Base-by-base conservation (phyloP, 768 basidiomycete genomes). In the Rhodotorula sphaerocarpa region DNA sequence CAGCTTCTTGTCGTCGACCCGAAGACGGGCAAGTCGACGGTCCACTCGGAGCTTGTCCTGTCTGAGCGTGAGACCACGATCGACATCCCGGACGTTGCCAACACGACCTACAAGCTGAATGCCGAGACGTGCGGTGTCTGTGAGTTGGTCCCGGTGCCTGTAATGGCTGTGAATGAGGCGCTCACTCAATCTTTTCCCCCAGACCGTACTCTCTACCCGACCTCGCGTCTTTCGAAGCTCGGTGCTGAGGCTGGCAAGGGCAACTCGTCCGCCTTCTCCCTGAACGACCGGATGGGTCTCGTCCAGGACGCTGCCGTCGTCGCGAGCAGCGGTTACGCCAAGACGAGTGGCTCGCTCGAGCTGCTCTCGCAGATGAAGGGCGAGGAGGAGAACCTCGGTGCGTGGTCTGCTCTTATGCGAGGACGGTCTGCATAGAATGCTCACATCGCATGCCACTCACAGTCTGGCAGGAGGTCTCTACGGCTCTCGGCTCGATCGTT, bases 221-320 rank as follows among this genome's bases (percentile, higher is more conserved):
- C 87, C 30, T 86, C 88, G 67, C 81, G 88, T 51, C 79, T 95
- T 20, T 79, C 79, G 30, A 83, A 82, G 72, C 87, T 96, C 63
- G 90, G 87, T 7, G 75, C 78, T 25, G 88, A 91, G 72, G 90
- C 88, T 2, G 81, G 84, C n/a, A 83, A 82, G 71, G 71, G 77
- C 18, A 76, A 82, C 59, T 2, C 34, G 12, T 81, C 82, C 6
- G 75, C 81, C 12, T 90, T 93, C 77, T 80, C 85, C 2, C 77
- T 90, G 63, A 84, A 88, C 59, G 93, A 99, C 73, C 82, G 70
- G 28, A 85, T 96, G 70, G 92, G 92, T 23, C 79, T 99, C 31
- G 83, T 93, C 27, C 82, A 86, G 52, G 95, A 97, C 71, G 80
- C 85, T 1, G 79, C 86, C 71, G 85, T 85, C 1, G 81, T 96